These are phyloP conservation scores for Melampsora larici-populina DNA, from an alignment of 1,284 basidiomycete species.

Conservation along the genomic window DNA sequence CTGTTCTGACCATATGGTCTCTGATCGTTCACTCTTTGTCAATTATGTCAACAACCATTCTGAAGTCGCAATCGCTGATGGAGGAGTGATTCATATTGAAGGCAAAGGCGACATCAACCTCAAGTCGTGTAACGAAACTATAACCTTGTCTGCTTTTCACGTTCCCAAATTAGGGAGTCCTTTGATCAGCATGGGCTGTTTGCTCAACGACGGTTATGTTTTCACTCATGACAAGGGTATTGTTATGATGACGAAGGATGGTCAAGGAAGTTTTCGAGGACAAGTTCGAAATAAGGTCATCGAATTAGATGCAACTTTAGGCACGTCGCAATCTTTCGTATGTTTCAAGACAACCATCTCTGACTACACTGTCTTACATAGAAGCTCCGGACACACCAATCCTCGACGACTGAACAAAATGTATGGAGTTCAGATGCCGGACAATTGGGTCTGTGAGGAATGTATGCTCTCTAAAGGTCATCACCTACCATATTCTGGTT, in stretches of 20 bases:
- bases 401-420: not conserved
- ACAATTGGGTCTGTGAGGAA: not conserved
- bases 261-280: not conserved
- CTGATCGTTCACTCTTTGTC: not conserved
- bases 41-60: not conserved
- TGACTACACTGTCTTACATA: not conserved
- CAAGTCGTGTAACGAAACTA: not conserved
- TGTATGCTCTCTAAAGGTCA: conserved; percentile 7
- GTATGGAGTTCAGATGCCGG: not conserved
- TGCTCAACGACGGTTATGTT: not conserved
- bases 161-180: not conserved
- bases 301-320: not conserved
- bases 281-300: not conserved
- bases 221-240: too few species aligned
- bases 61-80: not conserved
- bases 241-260: not conserved
- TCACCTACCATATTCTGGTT: not conserved
- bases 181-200: not conserved
- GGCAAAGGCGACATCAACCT: not conserved
- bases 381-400: not conserved
- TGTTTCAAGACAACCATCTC: not conserved
- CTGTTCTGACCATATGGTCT: conserved; percentile 4
- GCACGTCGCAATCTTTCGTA: not conserved
- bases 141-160: not conserved
- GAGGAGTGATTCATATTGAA: not conserved